These are phyloP conservation scores for Noccaea bulbosa DNA, from an alignment of 345 rosid species.

Conservation along the genomic window DNA sequence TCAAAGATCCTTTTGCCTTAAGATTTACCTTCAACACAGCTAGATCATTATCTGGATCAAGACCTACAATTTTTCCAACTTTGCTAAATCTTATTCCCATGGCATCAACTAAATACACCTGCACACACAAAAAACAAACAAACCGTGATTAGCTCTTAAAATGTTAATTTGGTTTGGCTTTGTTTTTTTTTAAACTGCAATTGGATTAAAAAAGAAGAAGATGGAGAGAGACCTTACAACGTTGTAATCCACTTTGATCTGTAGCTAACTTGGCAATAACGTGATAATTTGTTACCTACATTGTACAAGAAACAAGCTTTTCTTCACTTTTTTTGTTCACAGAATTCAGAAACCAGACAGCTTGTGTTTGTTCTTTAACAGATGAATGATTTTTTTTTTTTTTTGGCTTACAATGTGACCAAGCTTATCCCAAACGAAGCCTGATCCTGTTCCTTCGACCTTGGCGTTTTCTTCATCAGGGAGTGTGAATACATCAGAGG, in stretches of 20 bases:
- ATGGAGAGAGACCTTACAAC: slow-evolving; percentile 77
- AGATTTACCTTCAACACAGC: slow-evolving; percentile 75
- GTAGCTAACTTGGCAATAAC: slow-evolving; percentile 81
- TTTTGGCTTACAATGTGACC: slow-evolving; percentile 82
- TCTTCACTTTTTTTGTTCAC: neutral
- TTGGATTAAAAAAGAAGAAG: slow-evolving; percentile 24
- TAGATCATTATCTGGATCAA: slow-evolving; percentile 78
- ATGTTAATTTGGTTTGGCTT: neutral
- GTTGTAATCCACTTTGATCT: slow-evolving; percentile 67
- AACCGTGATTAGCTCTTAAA: neutral
- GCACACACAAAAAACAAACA: neutral
- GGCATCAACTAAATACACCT: slow-evolving; percentile 75
- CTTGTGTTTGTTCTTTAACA: neutral
- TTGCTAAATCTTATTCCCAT: slow-evolving; percentile 63
- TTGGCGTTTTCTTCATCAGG: slow-evolving; percentile 52
- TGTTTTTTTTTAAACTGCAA: neutral
- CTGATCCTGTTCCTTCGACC: slow-evolving; percentile 89
- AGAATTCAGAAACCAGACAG: neutral
- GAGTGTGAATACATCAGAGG: slow-evolving; percentile 39
- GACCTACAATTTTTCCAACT: slow-evolving; percentile 71
- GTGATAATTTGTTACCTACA: slow-evolving; percentile 87
- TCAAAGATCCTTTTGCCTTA: neutral
- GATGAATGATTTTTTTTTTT: slow-evolving; percentile 1
- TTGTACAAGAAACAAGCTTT: slow-evolving; percentile 16
- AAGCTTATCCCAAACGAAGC: slow-evolving; percentile 91